A percentile compares a stretch with the other conserved stretches of the same genome.
Conservation (phyloP, 2,329 filamentous ascomycete genomes). For the Cordyceps cicadae region DNA sequence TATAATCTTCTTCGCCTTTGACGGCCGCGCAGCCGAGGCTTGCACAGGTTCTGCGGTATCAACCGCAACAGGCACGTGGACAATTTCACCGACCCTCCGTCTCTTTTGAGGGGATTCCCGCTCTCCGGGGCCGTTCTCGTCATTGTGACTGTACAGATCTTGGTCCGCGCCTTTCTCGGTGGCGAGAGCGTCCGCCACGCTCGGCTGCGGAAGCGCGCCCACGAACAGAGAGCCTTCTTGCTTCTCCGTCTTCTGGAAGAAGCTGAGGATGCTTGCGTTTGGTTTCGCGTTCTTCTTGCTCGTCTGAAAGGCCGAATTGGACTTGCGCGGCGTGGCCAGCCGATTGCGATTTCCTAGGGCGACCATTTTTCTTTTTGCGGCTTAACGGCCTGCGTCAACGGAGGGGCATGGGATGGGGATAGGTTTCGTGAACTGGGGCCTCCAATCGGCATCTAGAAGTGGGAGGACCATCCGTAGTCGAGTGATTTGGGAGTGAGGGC, state of each 20-base stretch:
- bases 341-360: slow-evolving; percentile 26
- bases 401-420: not conserved
- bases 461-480: not conserved
- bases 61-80: slow-evolving; percentile 14
- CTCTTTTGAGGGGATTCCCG: slow-evolving; percentile 25
- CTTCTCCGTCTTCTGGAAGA: slow-evolving; percentile 63
- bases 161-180: slow-evolving; percentile 13
- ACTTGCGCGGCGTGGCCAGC: slow-evolving; percentile 25
- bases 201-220: slow-evolving; percentile 18
- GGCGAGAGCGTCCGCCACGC: slow-evolving; percentile 8
- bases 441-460: not conserved
- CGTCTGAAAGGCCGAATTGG: slow-evolving; percentile 16
- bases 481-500: not conserved
- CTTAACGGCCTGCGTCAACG: not conserved
- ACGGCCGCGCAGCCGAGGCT: slow-evolving; percentile 1
- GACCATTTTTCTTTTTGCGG: slow-evolving; percentile 26
- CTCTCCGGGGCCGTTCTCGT: slow-evolving; percentile 26
- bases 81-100: slow-evolving; percentile 21
- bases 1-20: slow-evolving; percentile 20
- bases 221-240: slow-evolving; percentile 52
- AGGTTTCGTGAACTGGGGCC: not conserved
- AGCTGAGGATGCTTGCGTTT: slow-evolving; percentile 63
- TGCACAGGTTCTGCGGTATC: slow-evolving; percentile 8
- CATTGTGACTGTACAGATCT: slow-evolving; percentile 21
- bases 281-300: slow-evolving; percentile 31